A percentile compares a stretch with the other conserved stretches of the same genome.
phyloP scores from a whole-genome alignment of 2,329 filamentous ascomycete species.

The Trichoderma asperellum region DNA sequence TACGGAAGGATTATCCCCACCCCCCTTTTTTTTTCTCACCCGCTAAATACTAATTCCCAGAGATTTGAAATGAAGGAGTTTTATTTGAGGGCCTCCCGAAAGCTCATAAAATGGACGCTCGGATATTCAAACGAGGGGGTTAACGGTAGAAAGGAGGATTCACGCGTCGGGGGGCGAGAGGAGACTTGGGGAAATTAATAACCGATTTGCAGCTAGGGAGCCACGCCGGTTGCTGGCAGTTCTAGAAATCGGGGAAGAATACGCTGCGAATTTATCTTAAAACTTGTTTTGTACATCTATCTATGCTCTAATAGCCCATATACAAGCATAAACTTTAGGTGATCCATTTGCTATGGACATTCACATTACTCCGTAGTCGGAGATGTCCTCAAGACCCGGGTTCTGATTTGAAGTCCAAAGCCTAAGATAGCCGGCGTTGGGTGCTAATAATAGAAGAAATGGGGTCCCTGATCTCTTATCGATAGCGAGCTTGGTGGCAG shows the following conservation, averaged over 20 bases:
- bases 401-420: not conserved
- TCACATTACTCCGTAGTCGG: not conserved
- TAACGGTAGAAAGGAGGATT: not conserved
- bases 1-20: not conserved
- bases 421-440: not conserved
- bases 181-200: not conserved
- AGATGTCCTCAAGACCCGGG: not conserved
- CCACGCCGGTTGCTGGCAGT: not conserved
- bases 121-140: not conserved
- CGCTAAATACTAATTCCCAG: no score
- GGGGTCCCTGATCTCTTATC: constrained; percentile 16
- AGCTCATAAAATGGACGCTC: not conserved
- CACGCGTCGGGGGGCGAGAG: not conserved
- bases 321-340: not conserved
- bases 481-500: constrained; percentile 23
- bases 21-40: not conserved
- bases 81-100: not conserved
- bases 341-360: not conserved
- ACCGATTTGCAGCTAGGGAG: not conserved
- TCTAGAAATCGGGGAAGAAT: not conserved
- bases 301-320: not conserved
- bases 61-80: not conserved
- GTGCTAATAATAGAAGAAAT: constrained; percentile 12
- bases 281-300: not conserved
- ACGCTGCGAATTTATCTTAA: not conserved